Base-by-base conservation (phyloP, 2,329 filamentous ascomycete genomes). In the Colletotrichum limetticola region DNA sequence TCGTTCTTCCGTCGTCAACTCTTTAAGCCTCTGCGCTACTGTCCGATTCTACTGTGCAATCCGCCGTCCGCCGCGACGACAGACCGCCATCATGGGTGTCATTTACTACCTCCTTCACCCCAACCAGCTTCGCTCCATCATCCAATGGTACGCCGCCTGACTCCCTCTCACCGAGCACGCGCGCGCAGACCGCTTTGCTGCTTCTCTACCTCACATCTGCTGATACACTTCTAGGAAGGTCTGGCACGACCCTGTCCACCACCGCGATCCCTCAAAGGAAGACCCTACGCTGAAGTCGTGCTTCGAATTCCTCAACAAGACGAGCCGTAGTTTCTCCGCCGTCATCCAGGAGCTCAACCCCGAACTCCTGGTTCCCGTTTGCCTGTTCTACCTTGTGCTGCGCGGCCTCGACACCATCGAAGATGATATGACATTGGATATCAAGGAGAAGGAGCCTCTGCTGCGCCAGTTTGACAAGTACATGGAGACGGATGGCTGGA, bases 321-420 rank as follows among this genome's bases (percentile, higher is more conserved):
- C 97, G 65, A 98, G 95, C 81, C 94, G 97, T 73, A 98, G 95
- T 82, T 99, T 99, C 83, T 88, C 93, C 65, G 89, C 95, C 59
- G 97, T 99, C 80, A 99, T 99, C 76, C 91, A 97, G 84, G 97
- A 99, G 85, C 90, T 99, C 56, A 95, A 98, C 81, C 95, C 95
- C 1, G 96, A 99, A 84, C 91, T 99, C 37, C 90, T 98, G 46
- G 90, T 98, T 53, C 95, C 97, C 28, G 89, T 98, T 58, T 91
- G 92, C 68, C 87, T 98, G 11, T 99, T 99, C 88, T 99, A 99
- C 86, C 90, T 99, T 32, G 90, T 95, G 66, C 89, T 99, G 67
- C 94, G 97, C 74, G 97, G 94, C 59, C 90, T 99, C 63, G 97
- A 99, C 83, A 99, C 97, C n/a, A 94, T 99, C 74, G 97, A 99